phyloP scores from a whole-genome alignment of 352 stramenopile genomes.

The Globisporangium yorkense region DNA sequence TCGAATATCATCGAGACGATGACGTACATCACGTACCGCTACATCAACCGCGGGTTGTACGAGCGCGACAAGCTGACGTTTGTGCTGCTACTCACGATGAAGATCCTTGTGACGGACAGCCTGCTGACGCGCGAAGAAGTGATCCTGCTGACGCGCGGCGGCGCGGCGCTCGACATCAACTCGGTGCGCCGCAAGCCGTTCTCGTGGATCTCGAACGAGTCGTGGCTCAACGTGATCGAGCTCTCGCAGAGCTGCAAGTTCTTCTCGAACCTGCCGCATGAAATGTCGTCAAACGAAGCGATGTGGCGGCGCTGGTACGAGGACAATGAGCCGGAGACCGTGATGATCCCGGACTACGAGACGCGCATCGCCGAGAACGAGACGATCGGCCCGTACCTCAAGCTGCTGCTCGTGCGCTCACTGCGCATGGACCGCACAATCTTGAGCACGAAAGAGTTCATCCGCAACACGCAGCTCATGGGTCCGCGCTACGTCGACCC shows the following conservation, averaged over 20 bases:
- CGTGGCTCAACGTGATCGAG: constrained; percentile 97
- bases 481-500: constrained; percentile 95
- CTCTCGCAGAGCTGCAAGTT: constrained; percentile 95
- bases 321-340: constrained; percentile 95
- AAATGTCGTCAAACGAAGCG: constrained; percentile 95
- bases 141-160: constrained; percentile 93
- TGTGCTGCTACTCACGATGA: constrained; percentile 95
- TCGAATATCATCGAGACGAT: constrained; percentile 99
- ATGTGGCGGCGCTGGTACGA: constrained; percentile 98
- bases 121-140: constrained; percentile 94
- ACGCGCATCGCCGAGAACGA: constrained; percentile 90
- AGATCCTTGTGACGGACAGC: constrained; percentile 95
- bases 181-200: constrained; percentile 95
- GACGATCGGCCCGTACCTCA: constrained; percentile 94
- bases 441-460: constrained; percentile 97
- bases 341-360: constrained; percentile 95
- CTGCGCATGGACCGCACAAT: constrained; percentile 97
- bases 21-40: constrained; percentile 98
- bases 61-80: constrained; percentile 99
- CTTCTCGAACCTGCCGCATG: constrained; percentile 94
- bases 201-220: constrained; percentile 96
- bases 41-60: constrained; percentile 98
- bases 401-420: constrained; percentile 95
- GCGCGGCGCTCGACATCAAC: constrained; percentile 96
- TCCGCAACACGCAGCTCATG: constrained; percentile 96